Base-by-base conservation (phyloP, 192 early-diverging fungal genomes). In the Coemansia sp. region DNA sequence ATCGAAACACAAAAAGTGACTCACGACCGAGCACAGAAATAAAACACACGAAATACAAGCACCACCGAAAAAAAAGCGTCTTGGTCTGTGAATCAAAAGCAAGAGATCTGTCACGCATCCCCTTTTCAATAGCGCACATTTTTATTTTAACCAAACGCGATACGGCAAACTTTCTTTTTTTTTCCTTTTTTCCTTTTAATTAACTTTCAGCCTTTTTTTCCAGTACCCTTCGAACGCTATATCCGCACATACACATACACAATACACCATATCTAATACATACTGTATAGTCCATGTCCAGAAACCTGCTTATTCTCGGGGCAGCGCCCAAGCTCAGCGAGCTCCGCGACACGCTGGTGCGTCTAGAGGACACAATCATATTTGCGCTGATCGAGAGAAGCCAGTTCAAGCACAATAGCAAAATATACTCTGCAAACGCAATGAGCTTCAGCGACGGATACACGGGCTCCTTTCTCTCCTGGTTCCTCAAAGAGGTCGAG, bases 331-430 rank as follows among this genome's bases (percentile, higher is more conserved):
- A 64, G 28, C 71, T 82, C 8, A 53, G 60, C 68, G 81, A 86
- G 70, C 78, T 91, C 28, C 85, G 90, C 18, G 75, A 87, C 77
- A 87, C 85, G 22, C 79, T 99, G n/a, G 88, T 96, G 53, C 85
- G 94, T n/a, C 80, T 95, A 32, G 96, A 98, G 68, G 96, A 98
- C 79, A 91, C 92, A 13, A 96, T 98, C 30, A 65, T 74, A 16
- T 59, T 83, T 90, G 95, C 91, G 27, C 76, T 98, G 25, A 95
- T 98, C 64, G 97, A 98, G 72, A 85, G 97, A 30, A 88, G 92
- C 22, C 93, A 95, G 74, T 97, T 97, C 77, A 86, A 88, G 28
- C 71, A 85, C 59, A 99, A 99, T 82, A 74, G 71, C 16, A 79
- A 65, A 39, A 91, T 95, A 61, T 99, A 99, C 74, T 61, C 84